phyloP scores from a whole-genome alignment of 306 rosid species.

The Cicer arietinum region DNA sequence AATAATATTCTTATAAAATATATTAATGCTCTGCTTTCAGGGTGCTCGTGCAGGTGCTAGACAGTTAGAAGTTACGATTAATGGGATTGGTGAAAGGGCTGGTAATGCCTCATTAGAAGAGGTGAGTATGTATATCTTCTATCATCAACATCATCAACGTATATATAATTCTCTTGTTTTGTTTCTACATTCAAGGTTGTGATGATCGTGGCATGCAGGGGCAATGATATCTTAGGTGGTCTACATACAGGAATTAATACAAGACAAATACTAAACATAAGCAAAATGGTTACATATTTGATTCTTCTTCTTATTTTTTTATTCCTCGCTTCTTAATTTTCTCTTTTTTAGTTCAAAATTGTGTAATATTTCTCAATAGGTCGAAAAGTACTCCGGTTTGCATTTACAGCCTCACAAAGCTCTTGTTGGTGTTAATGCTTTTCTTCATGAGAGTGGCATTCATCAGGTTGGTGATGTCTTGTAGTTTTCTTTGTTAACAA shows the following conservation, averaged over 20 bases:
- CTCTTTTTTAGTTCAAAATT: neutral
- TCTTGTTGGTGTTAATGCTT: conserved; percentile 93
- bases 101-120: conserved; percentile 97
- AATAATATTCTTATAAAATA: too few relatives aligned
- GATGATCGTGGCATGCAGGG: conserved; percentile 69
- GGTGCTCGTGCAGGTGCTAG: conserved; percentile 96
- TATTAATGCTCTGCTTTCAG: conserved; percentile 51
- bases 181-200: conserved; percentile 65
- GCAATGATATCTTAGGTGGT: conserved; percentile 65
- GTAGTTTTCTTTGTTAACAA: too few relatives aligned
- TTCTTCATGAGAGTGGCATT: conserved; percentile 97
- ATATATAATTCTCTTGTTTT: too few relatives aligned
- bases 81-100: conserved; percentile 99
- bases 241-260: conserved; percentile 72
- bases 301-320: neutral
- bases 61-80: conserved; percentile 91
- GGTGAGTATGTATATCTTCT: conserved; percentile 37
- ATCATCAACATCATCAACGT: too few relatives aligned
- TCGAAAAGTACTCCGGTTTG: conserved; percentile 85
- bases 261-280: conserved; percentile 65
- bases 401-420: conserved; percentile 93
- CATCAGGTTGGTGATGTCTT: conserved; percentile 75
- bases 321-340: neutral
- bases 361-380: conserved; percentile 54
- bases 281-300: conserved; percentile 76